Evolutionary conservation across 805 yeast species (phyloP).

Genomic region (Lachancea mirantina): DNA sequence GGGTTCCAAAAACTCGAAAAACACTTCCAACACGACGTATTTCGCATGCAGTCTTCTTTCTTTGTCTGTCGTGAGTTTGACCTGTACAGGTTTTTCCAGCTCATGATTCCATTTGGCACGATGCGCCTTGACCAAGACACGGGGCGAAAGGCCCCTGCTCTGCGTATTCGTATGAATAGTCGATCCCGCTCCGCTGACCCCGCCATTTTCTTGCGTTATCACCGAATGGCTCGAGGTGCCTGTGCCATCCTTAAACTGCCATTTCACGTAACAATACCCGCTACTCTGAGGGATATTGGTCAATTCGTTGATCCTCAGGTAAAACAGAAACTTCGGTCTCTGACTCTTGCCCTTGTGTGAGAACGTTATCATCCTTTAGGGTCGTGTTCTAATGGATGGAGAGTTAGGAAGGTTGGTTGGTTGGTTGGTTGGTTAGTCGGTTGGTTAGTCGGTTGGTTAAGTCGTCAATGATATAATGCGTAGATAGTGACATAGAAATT

Average conservation of each 20-base stretch:
- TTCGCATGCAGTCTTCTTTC: constrained; percentile 32
- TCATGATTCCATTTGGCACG: constrained; percentile 43
- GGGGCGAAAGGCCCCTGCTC: constrained; percentile 36
- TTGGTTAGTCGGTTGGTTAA: no score
- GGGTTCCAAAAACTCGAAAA: constrained; percentile 32
- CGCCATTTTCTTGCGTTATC: constrained; percentile 5
- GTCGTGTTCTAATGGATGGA: neutral
- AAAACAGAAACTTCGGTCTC: constrained; percentile 57
- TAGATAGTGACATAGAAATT: no score
- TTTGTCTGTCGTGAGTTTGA: constrained; percentile 37
- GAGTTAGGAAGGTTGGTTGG: neutral
- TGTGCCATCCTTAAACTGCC: constrained; percentile 48
- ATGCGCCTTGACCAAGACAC: constrained; percentile 43
- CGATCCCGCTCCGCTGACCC: constrained; percentile 24
- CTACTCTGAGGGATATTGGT: constrained; percentile 78
- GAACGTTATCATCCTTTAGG: constrained; percentile 10
- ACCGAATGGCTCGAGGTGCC: constrained; percentile 18
- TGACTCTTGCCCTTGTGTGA: constrained; percentile 25
- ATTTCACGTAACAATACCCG: constrained; percentile 59
- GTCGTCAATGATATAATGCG: no score
- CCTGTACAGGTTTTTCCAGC: constrained; percentile 30
- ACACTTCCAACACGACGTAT: constrained; percentile 37
- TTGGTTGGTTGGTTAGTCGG: no score
- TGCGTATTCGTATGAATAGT: constrained; percentile 18
- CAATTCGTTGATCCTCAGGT: constrained; percentile 56